phyloP scores from a whole-genome alignment of 1,284 basidiomycete species.

The Cryptococcus maquisensis region DNA sequence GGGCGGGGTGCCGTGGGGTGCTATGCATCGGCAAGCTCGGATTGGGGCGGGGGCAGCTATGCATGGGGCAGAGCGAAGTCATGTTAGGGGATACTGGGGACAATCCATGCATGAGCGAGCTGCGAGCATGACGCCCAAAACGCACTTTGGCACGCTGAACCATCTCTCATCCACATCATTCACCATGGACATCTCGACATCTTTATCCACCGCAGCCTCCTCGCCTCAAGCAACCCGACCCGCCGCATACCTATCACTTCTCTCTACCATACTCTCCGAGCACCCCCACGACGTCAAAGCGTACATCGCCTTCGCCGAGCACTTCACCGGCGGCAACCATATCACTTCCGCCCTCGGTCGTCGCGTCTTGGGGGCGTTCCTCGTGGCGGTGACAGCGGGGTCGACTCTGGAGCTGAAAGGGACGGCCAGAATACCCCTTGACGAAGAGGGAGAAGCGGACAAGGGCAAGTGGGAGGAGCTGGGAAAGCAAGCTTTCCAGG shows the following conservation, averaged over 20 bases:
- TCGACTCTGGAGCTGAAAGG: slow-evolving; percentile 15
- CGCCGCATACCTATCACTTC: slow-evolving; percentile 58
- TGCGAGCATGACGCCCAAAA: neutral
- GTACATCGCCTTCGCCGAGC: slow-evolving; percentile 37
- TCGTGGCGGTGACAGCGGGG: slow-evolving; percentile 33
- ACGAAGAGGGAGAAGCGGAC: slow-evolving; percentile 18
- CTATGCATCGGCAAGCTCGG: too few relatives aligned
- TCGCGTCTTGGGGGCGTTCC: slow-evolving; percentile 36
- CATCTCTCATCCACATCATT: slow-evolving; percentile 10
- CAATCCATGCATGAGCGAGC: neutral
- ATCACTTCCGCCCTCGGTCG: slow-evolving; percentile 44
- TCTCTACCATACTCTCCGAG: slow-evolving; percentile 33
- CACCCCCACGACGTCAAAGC: slow-evolving; percentile 57
- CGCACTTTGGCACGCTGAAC: neutral
- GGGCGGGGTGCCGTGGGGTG: neutral
- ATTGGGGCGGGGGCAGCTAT: too few relatives aligned
- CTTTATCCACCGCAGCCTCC: neutral
- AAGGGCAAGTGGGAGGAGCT: slow-evolving; percentile 20
- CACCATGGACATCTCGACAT: slow-evolving; percentile 11
- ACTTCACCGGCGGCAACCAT: slow-evolving; percentile 37
- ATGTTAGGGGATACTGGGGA: neutral
- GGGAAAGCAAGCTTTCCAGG: slow-evolving; percentile 26
- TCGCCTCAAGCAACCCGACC: slow-evolving; percentile 55
- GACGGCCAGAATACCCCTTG: slow-evolving; percentile 7
- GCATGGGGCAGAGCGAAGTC: too few relatives aligned